Evolutionary conservation across 805 yeast species (phyloP), one percentile per base, ranked within the genome.

Genomic region (Saccharomyces jurei): DNA sequence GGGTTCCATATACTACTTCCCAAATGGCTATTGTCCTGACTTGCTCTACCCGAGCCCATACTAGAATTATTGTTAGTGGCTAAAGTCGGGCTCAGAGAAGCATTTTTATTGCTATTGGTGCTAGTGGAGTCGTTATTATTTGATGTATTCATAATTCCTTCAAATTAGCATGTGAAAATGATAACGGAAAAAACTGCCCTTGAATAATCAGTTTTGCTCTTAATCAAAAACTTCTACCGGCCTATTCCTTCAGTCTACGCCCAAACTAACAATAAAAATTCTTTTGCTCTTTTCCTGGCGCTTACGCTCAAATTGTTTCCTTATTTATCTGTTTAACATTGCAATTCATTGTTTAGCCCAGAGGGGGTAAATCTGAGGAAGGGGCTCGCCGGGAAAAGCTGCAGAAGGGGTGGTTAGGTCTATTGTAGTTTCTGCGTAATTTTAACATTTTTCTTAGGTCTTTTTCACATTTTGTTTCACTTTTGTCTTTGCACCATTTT

Each of bases 1-100:
- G 62, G 62, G 44, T 59, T 59, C 62, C 62, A 59, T 10, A 57
- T 50, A 48, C 58, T 51, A 17, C 53, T 51, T 31, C 46, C 48
- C 25, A 17, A 17, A n/a, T 36, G 44, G 11, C 44, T 36, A 36
- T 17, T 17, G 44, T 36, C 44, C 25, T 17, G 44, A 11, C 44
- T 36, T 9, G 22, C 44, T n/a, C 44, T 17, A 36, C 44, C 22
- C 13, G 44, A 36, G 44, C 25, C 22, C 25, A 36, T 17, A 36
- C 44, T 36, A 8, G 44, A 13, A 17, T 36, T 25, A 36, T 25
- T 36, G 25, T 36, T 22, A 4, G 44, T 17, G 13, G 10, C 25
- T 6, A 36, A 6, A 4, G 44, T 36, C 44, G 44, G 49, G 30
- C 46, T 51, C 41, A 30, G 47, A 54, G 52, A 50, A 57, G 48